Percentiles rank a stretch among this genome's conserved stretches.
Evolutionary conservation across 441 rosid genomes (phyloP).

Genomic region (Pelargonium exstipulatum): DNA sequence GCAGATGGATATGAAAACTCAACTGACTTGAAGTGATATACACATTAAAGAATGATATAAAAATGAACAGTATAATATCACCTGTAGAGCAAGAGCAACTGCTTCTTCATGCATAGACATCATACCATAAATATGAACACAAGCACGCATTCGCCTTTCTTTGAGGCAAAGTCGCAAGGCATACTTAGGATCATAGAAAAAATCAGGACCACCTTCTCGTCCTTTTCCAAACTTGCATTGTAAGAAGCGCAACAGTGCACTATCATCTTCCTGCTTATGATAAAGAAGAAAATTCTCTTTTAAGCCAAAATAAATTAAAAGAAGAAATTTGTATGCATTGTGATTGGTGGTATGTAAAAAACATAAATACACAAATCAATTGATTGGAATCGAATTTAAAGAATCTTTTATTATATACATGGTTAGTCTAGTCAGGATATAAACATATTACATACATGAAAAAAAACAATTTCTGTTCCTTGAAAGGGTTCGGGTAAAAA

Average conservation of each 20-base stretch:
- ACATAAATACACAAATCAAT: neutral
- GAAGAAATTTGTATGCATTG: neutral
- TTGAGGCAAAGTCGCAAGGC: slow-evolving; percentile 97
- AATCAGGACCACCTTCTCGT: slow-evolving; percentile 78
- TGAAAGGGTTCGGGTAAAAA: neutral
- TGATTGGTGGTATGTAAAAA: neutral
- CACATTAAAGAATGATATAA: slow-evolving; percentile 4
- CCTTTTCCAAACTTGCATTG: slow-evolving; percentile 98
- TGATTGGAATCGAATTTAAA: neutral
- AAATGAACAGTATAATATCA: slow-evolving; percentile 24
- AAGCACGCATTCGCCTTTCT: slow-evolving; percentile 93
- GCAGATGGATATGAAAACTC: neutral
- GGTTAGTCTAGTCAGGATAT: neutral
- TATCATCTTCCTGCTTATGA: slow-evolving; percentile 77
- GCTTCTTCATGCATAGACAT: slow-evolving; percentile 99
- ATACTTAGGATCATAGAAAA: slow-evolving; percentile 96
- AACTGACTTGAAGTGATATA: slow-evolving; percentile 14
- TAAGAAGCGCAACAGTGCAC: slow-evolving; percentile 83
- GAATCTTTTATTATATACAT: neutral
- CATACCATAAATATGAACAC: slow-evolving; percentile 97
- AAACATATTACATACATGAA: neutral
- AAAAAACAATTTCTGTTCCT: neutral
- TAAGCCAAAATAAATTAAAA: neutral
- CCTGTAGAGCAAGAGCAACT: slow-evolving; percentile 99
- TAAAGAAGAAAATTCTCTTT: slow-evolving; percentile 12